These are phyloP conservation scores for Diplodia intermedia DNA, from an alignment of 2,329 filamentous ascomycete species.

Conservation along the genomic window DNA sequence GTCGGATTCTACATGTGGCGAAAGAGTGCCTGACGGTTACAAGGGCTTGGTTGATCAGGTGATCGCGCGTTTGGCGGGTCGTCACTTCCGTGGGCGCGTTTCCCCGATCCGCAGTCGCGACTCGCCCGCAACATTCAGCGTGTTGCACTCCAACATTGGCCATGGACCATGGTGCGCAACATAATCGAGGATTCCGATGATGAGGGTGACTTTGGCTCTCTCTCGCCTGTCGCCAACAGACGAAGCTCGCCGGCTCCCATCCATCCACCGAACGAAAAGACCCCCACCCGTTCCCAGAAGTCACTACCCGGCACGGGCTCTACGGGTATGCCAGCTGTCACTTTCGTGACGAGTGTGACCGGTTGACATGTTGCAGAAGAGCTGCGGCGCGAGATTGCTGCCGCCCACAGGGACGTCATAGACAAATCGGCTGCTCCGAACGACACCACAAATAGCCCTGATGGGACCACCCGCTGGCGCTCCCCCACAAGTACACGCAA, in stretches of 20 bases:
- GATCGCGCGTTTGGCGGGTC: background rate
- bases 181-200: constrained; percentile 49
- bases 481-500: constrained; percentile 7
- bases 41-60: background rate
- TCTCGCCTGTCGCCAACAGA: constrained; percentile 32
- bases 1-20: too few species aligned
- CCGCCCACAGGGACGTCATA: constrained; percentile 25
- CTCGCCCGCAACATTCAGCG: background rate
- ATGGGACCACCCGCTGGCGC: background rate
- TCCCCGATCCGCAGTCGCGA: background rate
- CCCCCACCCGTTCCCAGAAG: constrained; percentile 33
- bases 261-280: constrained; percentile 35
- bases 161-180: constrained; percentile 29
- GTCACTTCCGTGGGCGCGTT: background rate
- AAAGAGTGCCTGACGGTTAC: background rate
- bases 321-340: constrained; percentile 36
- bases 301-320: constrained; percentile 39
- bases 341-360: background rate
- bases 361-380: constrained; percentile 5
- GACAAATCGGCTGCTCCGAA: constrained; percentile 12
- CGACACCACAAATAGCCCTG: background rate
- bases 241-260: constrained; percentile 6
- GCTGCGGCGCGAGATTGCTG: constrained; percentile 13
- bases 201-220: constrained; percentile 43
- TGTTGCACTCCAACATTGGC: background rate